These are phyloP conservation scores for Annulohypoxylon nitens DNA, from an alignment of 495 filamentous ascomycete species.

Conservation along the genomic window DNA sequence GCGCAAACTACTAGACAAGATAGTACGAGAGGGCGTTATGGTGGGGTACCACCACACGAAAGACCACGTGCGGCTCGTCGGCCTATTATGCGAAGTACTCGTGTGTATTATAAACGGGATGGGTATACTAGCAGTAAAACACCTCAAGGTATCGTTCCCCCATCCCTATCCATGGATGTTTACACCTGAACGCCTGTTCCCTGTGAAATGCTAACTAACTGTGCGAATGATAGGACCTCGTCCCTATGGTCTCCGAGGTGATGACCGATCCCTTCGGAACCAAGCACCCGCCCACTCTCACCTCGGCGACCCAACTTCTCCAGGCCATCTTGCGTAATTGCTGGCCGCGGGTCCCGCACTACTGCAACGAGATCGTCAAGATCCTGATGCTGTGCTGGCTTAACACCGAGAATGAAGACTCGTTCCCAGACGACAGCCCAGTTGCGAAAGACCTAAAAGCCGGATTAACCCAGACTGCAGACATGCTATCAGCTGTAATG, in stretches of 20 bases:
- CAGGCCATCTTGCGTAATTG: constrained; percentile 72
- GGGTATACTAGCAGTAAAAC: constrained; percentile 77
- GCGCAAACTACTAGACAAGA: constrained; percentile 60
- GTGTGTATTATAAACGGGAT: constrained; percentile 67
- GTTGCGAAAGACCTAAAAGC: constrained; percentile 54
- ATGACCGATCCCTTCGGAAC: constrained; percentile 78
- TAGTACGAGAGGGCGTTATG: constrained; percentile 70
- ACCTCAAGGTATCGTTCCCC: constrained; percentile 69
- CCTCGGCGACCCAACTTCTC: constrained; percentile 65
- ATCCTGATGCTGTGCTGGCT: constrained; percentile 76
- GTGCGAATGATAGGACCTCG: constrained; percentile 62
- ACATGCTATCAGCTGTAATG: constrained; percentile 51
- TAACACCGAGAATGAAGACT: constrained; percentile 64
- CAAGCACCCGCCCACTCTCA: constrained; percentile 67
- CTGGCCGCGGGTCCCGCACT: constrained; percentile 78
- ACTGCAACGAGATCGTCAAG: constrained; percentile 77
- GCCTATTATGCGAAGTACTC: constrained; percentile 71
- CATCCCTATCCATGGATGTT: background rate
- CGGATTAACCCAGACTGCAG: constrained; percentile 59
- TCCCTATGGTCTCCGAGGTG: constrained; percentile 75
- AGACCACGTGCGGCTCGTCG: constrained; percentile 63
- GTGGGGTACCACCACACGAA: constrained; percentile 66
- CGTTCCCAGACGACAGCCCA: constrained; percentile 22
- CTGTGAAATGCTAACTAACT: constrained; percentile 9
- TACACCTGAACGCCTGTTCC: constrained; percentile 25